Evolutionary conservation across 108 stramenopile genomes (phyloP).

Genomic region (Pseudonitzschia multiseries): DNA sequence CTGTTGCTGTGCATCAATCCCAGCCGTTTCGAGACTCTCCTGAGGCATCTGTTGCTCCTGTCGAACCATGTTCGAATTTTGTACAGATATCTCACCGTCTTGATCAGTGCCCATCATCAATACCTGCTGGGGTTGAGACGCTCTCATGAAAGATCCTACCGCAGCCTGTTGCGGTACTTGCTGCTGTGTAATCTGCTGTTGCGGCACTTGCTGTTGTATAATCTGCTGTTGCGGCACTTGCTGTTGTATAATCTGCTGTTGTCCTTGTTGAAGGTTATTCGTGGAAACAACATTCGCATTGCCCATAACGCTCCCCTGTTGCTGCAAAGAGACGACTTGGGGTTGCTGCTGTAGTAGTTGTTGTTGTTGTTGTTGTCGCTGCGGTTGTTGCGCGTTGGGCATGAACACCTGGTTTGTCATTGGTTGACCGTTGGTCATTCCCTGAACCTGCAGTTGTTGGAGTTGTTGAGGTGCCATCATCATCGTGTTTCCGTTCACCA

Average conservation of each 20-base stretch:
- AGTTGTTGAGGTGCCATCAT: conserved; percentile 12
- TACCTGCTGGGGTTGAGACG: conserved; percentile 1
- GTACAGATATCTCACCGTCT: background rate
- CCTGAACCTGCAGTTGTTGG: background rate
- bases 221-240: conserved; percentile 1
- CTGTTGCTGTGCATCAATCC: background rate
- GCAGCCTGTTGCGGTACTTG: background rate
- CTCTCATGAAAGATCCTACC: background rate
- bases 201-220: background rate
- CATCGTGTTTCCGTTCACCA: conserved; percentile 16
- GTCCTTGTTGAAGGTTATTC: background rate
- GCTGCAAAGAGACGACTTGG: conserved; percentile 1
- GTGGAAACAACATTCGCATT: conserved; percentile 1
- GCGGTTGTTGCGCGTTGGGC: background rate
- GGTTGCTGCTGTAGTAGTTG: conserved; percentile 13
- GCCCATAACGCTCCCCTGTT: conserved; percentile 10
- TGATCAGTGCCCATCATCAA: conserved; percentile 2
- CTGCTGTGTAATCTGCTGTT: background rate
- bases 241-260: background rate
- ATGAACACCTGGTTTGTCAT: conserved; percentile 1
- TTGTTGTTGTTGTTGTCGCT: background rate
- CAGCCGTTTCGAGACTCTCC: background rate
- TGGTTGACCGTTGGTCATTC: background rate
- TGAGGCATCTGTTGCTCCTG: conserved; percentile 6
- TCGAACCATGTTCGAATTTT: background rate